phyloP scores from a whole-genome alignment of 208 protist species.

The Trypanosoma conorhini region DNA sequence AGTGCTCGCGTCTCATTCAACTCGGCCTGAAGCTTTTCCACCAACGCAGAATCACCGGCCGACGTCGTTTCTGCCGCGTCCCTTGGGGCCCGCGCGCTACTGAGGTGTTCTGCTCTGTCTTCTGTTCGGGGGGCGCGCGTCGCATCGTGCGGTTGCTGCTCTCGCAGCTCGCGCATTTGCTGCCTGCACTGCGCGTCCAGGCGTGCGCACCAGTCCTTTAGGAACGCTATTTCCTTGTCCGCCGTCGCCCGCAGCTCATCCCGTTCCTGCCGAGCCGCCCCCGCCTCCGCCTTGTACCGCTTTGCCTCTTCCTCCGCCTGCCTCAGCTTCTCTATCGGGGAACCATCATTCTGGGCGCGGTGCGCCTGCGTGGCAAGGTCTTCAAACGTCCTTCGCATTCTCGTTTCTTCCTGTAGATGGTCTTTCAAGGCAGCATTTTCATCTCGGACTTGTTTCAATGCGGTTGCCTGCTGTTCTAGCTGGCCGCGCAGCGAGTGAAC shows the following conservation, averaged over 20 bases:
- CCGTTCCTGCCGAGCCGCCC: conserved; percentile 35
- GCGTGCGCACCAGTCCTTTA: conserved; percentile 50
- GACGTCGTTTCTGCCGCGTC: background rate
- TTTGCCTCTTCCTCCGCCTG: conserved; percentile 7
- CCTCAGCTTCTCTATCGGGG: conserved; percentile 7
- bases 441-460: background rate
- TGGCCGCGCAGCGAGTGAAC: background rate
- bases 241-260: conserved; percentile 25
- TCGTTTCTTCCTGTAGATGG: conserved; percentile 20
- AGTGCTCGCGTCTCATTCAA: conserved; percentile 15
- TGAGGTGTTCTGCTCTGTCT: conserved; percentile 1
- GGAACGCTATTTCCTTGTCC: conserved; percentile 42
- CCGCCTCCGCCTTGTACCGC: conserved; percentile 26
- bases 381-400: conserved; percentile 21
- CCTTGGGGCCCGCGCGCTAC: background rate
- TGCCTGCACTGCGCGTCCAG: conserved; percentile 43
- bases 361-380: conserved; percentile 38
- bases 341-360: background rate
- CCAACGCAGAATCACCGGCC: background rate
- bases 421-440: conserved; percentile 3
- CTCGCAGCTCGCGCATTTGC: conserved; percentile 32
- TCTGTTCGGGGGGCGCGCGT: background rate
- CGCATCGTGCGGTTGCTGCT: conserved; percentile 24
- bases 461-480: background rate
- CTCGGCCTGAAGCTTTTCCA: conserved; percentile 17